Percentiles rank a stretch among this genome's conserved stretches.
phyloP scores from a whole-genome alignment of 129 eudicot genomes.

The Rutidosis leptorrhynchoides region DNA sequence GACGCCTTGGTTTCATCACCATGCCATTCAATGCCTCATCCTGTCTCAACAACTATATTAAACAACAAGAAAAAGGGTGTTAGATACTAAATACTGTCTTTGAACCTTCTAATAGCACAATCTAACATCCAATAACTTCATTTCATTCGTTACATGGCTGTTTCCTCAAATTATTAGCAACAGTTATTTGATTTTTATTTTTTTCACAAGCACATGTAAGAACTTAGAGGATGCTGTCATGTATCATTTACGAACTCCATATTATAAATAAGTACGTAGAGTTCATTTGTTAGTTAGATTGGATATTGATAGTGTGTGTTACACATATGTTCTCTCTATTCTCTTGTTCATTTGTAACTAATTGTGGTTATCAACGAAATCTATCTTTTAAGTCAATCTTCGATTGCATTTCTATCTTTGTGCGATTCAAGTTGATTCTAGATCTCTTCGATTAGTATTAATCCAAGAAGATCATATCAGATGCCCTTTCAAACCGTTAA shows the following conservation, averaged over 20 bases:
- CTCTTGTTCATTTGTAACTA: too few relatives aligned
- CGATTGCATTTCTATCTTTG: too few relatives aligned
- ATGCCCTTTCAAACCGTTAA: not conserved
- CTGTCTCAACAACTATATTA: constrained; percentile 55
- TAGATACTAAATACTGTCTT: constrained; percentile 7
- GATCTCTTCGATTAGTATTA: too few relatives aligned
- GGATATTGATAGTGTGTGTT: too few relatives aligned
- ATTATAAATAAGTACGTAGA: too few relatives aligned
- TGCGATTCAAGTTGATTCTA: too few relatives aligned
- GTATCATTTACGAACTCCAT: too few relatives aligned
- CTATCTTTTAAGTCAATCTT: too few relatives aligned
- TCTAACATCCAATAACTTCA: constrained; percentile 5
- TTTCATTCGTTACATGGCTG: not conserved
- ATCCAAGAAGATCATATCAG: too few relatives aligned
- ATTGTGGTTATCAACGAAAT: too few relatives aligned
- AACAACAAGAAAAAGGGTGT: not conserved
- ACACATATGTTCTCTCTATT: too few relatives aligned
- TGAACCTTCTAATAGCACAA: constrained; percentile 6
- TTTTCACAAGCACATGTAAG: not conserved
- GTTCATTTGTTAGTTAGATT: too few relatives aligned
- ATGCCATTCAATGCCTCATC: constrained; percentile 73
- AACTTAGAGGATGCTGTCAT: not conserved
- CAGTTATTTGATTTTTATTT: not conserved
- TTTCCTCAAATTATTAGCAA: not conserved
- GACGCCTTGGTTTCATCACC: constrained; percentile 91